A percentile compares a stretch with the other conserved stretches of the same genome.
Evolutionary conservation across 129 eudicot species (phyloP).

Genomic region (Smallanthus sonchifolius): DNA sequence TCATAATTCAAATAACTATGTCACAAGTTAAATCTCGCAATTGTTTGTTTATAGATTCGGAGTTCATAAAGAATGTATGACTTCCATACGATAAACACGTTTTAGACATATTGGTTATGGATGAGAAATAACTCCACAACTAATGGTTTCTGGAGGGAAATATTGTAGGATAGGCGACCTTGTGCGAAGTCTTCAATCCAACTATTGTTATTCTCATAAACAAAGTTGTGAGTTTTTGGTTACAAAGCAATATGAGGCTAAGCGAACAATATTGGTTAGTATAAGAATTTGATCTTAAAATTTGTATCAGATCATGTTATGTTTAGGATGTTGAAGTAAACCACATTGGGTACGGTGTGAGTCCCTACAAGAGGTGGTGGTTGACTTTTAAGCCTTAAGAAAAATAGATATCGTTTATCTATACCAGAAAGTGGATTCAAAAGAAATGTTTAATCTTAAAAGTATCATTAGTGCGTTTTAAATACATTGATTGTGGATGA

Average conservation of each 20-base stretch:
- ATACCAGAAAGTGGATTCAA: neutral
- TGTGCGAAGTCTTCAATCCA: neutral
- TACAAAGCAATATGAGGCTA: neutral
- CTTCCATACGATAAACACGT: neutral
- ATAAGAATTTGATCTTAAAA: too few relatives aligned
- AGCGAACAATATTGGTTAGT: too few relatives aligned
- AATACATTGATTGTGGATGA: too few relatives aligned
- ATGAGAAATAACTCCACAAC: neutral
- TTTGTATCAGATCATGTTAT: too few relatives aligned
- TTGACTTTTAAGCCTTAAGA: neutral
- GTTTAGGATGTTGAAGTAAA: too few relatives aligned
- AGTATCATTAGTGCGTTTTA: too few relatives aligned
- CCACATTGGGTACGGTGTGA: neutral
- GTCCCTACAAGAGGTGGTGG: neutral
- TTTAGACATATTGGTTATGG: too few relatives aligned
- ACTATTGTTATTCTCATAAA: neutral
- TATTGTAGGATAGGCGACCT: neutral
- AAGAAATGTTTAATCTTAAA: neutral
- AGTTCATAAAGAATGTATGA: too few relatives aligned
- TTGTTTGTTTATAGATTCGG: too few relatives aligned
- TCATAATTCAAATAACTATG: too few relatives aligned
- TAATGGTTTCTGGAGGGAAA: neutral
- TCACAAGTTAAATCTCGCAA: too few relatives aligned
- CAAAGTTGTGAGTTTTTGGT: neutral
- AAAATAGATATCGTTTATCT: neutral